These are phyloP conservation scores for Cladophialophora carrionii DNA, from an alignment of 2,329 filamentous ascomycete species.

Conservation along the genomic window DNA sequence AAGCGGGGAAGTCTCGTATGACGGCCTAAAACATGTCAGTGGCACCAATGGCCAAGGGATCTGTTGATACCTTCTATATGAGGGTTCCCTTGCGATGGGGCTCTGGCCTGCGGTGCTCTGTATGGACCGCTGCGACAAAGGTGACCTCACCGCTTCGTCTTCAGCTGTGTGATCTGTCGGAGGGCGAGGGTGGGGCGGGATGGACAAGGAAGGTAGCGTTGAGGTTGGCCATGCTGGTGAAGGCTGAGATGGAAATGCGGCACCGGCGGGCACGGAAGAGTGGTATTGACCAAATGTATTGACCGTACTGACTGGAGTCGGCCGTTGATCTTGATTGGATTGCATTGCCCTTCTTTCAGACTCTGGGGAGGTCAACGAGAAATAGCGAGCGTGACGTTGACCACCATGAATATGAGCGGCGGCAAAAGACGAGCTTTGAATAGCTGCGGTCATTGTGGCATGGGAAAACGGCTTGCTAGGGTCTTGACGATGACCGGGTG, in stretches of 20 bases:
- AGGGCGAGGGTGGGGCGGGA: slow-evolving; percentile 11
- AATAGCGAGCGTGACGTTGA: slow-evolving; percentile 11
- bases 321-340: slow-evolving; percentile 8
- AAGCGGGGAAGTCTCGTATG: slow-evolving; percentile 12
- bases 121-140: slow-evolving; percentile 9
- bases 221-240: not conserved
- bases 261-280: not conserved
- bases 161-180: not conserved
- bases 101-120: slow-evolving; percentile 9
- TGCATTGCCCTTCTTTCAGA: slow-evolving; percentile 19
- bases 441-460: slow-evolving; percentile 24
- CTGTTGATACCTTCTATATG: slow-evolving; percentile 11
- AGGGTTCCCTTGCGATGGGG: not conserved
- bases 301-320: slow-evolving; percentile 12
- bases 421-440: slow-evolving; percentile 17
- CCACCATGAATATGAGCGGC: slow-evolving; percentile 9
- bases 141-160: slow-evolving; percentile 6
- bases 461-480: not conserved
- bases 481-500: not conserved
- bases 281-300: slow-evolving; percentile 2
- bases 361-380: slow-evolving; percentile 20
- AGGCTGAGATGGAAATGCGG: not conserved
- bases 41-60: not conserved
- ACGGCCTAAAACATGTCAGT: slow-evolving; percentile 11
- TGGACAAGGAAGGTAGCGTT: slow-evolving; percentile 5